These are phyloP conservation scores for Carex kokanica DNA, from an alignment of 176 grass and related monocot genomes.

Conservation along the genomic window DNA sequence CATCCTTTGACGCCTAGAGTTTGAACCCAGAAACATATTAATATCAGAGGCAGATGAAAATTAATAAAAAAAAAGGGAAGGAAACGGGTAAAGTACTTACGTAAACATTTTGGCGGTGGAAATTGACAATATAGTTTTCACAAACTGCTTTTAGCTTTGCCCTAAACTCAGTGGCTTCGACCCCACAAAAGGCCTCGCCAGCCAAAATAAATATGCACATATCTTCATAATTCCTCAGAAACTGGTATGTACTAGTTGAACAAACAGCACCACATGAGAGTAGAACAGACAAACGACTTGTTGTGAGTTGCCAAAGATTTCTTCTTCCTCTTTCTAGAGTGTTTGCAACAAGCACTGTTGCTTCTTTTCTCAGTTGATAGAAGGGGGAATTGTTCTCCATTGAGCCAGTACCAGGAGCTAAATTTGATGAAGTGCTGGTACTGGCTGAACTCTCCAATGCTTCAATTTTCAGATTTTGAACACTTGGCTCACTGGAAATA, in stretches of 20 bases:
- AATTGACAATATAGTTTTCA: constrained; percentile 68
- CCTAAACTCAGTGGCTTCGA: constrained; percentile 86
- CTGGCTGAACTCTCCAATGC: constrained; percentile 17
- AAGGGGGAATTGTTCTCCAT: constrained; percentile 62
- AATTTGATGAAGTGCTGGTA: constrained; percentile 35
- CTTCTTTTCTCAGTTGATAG: constrained; percentile 80
- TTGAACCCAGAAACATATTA: neutral
- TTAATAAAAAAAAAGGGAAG: constrained; percentile 6
- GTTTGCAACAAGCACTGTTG: constrained; percentile 59
- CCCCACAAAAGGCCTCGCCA: constrained; percentile 93
- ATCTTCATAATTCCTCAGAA: constrained; percentile 97
- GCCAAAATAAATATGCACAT: constrained; percentile 87
- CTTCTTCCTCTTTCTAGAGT: constrained; percentile 88
- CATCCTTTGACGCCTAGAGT: neutral
- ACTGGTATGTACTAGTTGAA: constrained; percentile 97
- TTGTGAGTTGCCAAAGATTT: constrained; percentile 96
- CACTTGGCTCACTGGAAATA: constrained; percentile 35
- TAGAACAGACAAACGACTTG: constrained; percentile 91
- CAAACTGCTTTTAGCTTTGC: constrained; percentile 87
- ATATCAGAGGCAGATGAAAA: neutral
- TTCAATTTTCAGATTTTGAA: constrained; percentile 35
- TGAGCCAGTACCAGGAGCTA: constrained; percentile 40
- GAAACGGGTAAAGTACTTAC: constrained; percentile 45
- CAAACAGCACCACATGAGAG: constrained; percentile 73
- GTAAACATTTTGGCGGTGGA: constrained; percentile 98